phyloP scores from a whole-genome alignment of 768 basidiomycete species.

The Megacollybia marginata region DNA sequence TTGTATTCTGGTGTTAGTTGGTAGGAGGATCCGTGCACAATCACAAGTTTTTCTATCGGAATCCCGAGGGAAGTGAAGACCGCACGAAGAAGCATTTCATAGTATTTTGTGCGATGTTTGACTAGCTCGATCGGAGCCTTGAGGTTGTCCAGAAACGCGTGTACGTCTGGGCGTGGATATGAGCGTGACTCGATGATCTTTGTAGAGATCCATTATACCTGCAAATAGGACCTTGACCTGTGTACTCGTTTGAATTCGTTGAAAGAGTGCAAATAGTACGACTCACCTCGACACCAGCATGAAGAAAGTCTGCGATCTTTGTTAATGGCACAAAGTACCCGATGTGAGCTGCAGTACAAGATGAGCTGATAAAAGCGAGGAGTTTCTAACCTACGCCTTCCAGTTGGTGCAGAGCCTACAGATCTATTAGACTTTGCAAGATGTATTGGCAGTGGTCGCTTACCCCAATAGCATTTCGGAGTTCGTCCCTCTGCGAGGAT shows the following conservation, averaged over 20 bases:
- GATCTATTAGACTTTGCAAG: background rate
- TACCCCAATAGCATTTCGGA: constrained; percentile 91
- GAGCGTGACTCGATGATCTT: background rate
- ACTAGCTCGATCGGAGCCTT: constrained; percentile 95
- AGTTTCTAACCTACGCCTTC: constrained; percentile 63
- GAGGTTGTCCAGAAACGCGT: constrained; percentile 95
- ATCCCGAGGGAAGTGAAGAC: constrained; percentile 89
- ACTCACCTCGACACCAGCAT: constrained; percentile 80
- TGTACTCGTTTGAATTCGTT: constrained; percentile 2
- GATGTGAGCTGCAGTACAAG: constrained; percentile 66
- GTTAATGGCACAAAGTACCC: constrained; percentile 94
- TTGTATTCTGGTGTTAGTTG: constrained; percentile 90
- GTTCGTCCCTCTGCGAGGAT: constrained; percentile 71
- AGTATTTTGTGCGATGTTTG: constrained; percentile 82
- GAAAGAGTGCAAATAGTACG: constrained; percentile 11
- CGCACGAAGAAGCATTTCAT: constrained; percentile 70
- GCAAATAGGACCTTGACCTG: constrained; percentile 78
- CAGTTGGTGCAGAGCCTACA: constrained; percentile 87
- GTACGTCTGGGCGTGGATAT: constrained; percentile 58
- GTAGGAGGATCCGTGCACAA: constrained; percentile 89
- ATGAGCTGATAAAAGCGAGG: background rate
- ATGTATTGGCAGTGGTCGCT: constrained; percentile 16
- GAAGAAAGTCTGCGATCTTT: constrained; percentile 94
- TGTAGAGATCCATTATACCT: constrained; percentile 30
- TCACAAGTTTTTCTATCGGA: constrained; percentile 73